Evolutionary conservation across 2,329 filamentous ascomycete species (phyloP), one percentile per base, ranked within the genome.

Genomic region (Sclerotinia trifoliorum): DNA sequence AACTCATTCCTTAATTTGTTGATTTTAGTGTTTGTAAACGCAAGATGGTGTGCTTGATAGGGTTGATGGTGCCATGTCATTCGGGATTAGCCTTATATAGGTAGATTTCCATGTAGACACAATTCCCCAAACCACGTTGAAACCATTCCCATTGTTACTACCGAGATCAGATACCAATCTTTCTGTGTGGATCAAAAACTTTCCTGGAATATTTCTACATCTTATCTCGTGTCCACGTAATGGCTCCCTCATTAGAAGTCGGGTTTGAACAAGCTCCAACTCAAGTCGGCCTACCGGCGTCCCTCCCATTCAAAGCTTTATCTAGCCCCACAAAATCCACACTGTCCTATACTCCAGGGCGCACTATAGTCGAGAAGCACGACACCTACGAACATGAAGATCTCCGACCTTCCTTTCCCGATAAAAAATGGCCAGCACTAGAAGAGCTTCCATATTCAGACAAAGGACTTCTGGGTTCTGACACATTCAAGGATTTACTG

Each of bases 381-480:
- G 79, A 81, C 19, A 76, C 80, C 66, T 86, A 87, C 73, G 79
- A 82, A 54, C 79, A 84, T 69, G 82, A 86, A 46, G 80, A 86
- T 64, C 79, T 87, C 10, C 79, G 80, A 10, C 84, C 84, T 24
- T 79, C 75, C 11, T 87, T 86, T 70, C 84, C 85, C 3, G 79
- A 85, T 29, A 71, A 86, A 68, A 78, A 81, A 24, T 87, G 84
- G 84, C 78, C 79, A 1, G 78, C 82, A 1, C 75, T 87, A 46
- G 78, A 78, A 42, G 79, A 84, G 51, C 77, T 82, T 0, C 79
- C 81, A 0, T 85, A 86, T 69, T 74, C 80, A 63, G 85, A 87
- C 72, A 85, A 84, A 72, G 85, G 84, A 6, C 76, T 84, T 52
- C 78, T 82, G 32, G 85, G 84, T n/a, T 81, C 85, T 68, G 80